A percentile compares a stretch with the other conserved stretches of the same genome.
phyloP scores from a whole-genome alignment of 257 asterid genomes.

The Fraxinus pennsylvanica region DNA sequence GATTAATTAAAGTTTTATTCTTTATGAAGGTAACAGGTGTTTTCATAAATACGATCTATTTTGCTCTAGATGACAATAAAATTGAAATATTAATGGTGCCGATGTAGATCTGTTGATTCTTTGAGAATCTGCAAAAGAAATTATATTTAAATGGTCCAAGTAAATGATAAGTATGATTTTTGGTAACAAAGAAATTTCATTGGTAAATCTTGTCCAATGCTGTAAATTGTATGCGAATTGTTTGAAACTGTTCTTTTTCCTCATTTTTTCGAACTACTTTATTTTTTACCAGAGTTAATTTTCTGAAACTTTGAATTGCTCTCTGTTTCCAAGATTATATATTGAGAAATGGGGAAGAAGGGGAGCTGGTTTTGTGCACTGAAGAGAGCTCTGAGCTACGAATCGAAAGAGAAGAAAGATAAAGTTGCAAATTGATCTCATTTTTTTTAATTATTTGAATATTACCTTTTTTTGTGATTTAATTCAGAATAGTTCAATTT shows the following conservation, averaged over 20 bases:
- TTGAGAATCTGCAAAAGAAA: conserved; percentile 16
- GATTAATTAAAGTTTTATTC: neutral
- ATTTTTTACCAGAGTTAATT: neutral
- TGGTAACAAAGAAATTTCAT: neutral
- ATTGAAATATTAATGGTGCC: neutral
- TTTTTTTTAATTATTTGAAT: neutral
- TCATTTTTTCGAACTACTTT: neutral
- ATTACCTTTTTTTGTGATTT: neutral
- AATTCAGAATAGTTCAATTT: neutral
- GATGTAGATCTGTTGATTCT: conserved; percentile 40
- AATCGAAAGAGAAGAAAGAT: conserved; percentile 44
- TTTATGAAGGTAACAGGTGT: neutral
- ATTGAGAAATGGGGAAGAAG: conserved; percentile 66
- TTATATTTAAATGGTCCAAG: neutral
- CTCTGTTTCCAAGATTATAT: conserved; percentile 15
- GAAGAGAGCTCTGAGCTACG: conserved; percentile 54
- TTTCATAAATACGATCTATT: neutral
- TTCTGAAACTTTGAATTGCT: neutral
- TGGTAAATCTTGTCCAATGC: neutral
- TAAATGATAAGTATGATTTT: neutral
- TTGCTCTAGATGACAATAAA: neutral
- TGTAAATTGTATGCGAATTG: neutral
- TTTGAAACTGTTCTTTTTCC: neutral
- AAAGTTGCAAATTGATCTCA: conserved; percentile 41
- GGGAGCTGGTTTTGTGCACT: conserved; percentile 59